phyloP scores from a whole-genome alignment of 179 eudicot genomes.

The Camellia oleifera region DNA sequence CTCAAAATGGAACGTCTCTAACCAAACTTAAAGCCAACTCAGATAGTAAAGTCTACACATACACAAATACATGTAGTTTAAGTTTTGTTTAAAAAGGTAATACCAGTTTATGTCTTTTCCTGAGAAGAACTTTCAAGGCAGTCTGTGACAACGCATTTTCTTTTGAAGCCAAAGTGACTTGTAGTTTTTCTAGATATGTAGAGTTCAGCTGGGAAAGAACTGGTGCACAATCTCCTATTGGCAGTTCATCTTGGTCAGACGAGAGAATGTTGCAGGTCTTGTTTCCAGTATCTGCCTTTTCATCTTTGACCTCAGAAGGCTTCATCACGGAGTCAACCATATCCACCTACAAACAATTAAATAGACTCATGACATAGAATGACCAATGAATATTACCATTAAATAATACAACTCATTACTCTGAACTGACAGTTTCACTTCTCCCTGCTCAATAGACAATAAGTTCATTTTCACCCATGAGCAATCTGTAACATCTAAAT shows the following conservation, averaged over 20 bases:
- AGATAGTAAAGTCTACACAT: not conserved
- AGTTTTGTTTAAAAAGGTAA: not conserved
- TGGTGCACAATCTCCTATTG: slow-evolving; percentile 23
- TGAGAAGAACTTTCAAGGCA: slow-evolving; percentile 47
- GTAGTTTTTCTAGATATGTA: slow-evolving; percentile 29
- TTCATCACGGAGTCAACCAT: slow-evolving; percentile 11
- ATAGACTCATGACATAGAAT: not conserved
- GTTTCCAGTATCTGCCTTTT: slow-evolving; percentile 23
- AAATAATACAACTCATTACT: not conserved
- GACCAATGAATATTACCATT: not conserved
- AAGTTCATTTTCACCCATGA: not conserved
- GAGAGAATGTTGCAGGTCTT: slow-evolving; percentile 23
- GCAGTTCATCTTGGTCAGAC: slow-evolving; percentile 27
- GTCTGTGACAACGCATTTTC: slow-evolving; percentile 39
- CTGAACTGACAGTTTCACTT: not conserved
- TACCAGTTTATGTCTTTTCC: slow-evolving; percentile 59
- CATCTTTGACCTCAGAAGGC: slow-evolving; percentile 17
- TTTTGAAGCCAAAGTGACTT: slow-evolving; percentile 32
- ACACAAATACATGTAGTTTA: not conserved
- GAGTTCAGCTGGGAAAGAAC: slow-evolving; percentile 28
- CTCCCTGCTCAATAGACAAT: not conserved
- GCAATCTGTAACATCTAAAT: not conserved
- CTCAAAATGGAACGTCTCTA: not conserved
- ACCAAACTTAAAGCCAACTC: not conserved
- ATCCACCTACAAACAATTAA: slow-evolving; percentile 21